Base-by-base conservation (phyloP, 805 yeast genomes). In the Grigorovia humatica region DNA sequence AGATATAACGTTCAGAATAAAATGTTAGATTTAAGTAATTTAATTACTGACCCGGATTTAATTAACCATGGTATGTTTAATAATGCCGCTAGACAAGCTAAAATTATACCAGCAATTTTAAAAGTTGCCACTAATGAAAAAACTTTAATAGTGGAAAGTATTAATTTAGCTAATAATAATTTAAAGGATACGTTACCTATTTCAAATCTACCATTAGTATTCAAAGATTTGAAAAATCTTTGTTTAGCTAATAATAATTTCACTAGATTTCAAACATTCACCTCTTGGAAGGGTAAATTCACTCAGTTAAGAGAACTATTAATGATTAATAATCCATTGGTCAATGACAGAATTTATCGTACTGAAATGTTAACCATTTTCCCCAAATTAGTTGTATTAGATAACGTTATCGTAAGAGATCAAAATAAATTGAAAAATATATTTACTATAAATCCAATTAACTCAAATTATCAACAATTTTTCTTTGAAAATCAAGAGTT, bases 101-200 rank as follows among this genome's bases (percentile, higher is more conserved):
- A 91, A 67, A 83, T 90, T 77, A 88, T 91, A 66, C 85, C 88
- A 12, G 98, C 98, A 0, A 69, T 93, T 57, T 80, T 91, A 85
- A 87, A 84, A 63, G 69, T 91, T 7, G 96, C 96, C 1, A 68
- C 72, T 4, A 78, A 78, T 49, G 80, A 78, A 29, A 64, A 66
- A 1, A 60, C 63, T 38, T 63, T 64, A 18, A 41, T 27, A n/a
- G 83, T 89, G 4, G 83, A 82, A 32, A 82, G 88, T 52, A 78
- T 90, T 8, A 85, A 83, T 65, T 67, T 88, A 42, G 78, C 90
- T 19, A 72, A 73, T 51, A 86, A 93, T 64, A 75, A 75, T 50
- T 67, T 93, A 44, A 68, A 70, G 29, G 95, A 88, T 60, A 74
- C 86, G 41, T 62, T 73, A 42, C 69, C 75, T 13, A 73, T 90